Evolutionary conservation across 192 early-diverging fungal genomes (phyloP), one percentile per base, ranked within the genome.

Genomic region (Mortierella hygrophila): DNA sequence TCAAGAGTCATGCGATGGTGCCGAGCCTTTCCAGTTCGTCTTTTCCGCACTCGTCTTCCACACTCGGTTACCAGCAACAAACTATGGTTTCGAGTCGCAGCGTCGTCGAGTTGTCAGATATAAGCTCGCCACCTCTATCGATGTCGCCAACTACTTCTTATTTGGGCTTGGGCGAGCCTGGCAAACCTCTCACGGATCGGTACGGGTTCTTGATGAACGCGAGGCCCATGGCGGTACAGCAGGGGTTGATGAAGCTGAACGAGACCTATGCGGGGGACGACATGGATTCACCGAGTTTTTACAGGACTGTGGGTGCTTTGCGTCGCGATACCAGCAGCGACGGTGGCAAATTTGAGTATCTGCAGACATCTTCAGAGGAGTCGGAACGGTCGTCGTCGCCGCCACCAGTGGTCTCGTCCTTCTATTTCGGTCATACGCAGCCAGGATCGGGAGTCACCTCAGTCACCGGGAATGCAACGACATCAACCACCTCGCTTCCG

Each of bases 201-300:
- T 86, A 86, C 57, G 84, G 84, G 11, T 86, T 86, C 49, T 44
- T 86, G 29, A 79, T 86, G 10, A 77, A 86, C 74, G 84, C 84
- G 15, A 55, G 84, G 20, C 76, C 84, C 2, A 81, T 86, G 84
- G 84, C 84, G 3, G 79, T 86, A 32, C 84, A 86, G 23, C 84
- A 86, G 38, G 84, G 84, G 1, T 21, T 86, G 5, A 54, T 86
- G 68, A 86, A 81, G 54, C 37, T 86, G 71, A 86, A 75, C 15
- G 79, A 86, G 11, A 68, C 72, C 6, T 69, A 85, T 65, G 77
- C 77, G 20, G 72, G 38, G 35, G 82, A 83, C 23, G 83, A 80
- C 13, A 20, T 80, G 46, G 83, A 85, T 2, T 65, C 78, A 10
- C 78, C 75, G 38, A 75, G 65, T 11, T 57, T 75, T n/a, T 37